Conservation (phyloP, 805 yeast genomes). For the Jamesozyma spencerorum region DNA sequence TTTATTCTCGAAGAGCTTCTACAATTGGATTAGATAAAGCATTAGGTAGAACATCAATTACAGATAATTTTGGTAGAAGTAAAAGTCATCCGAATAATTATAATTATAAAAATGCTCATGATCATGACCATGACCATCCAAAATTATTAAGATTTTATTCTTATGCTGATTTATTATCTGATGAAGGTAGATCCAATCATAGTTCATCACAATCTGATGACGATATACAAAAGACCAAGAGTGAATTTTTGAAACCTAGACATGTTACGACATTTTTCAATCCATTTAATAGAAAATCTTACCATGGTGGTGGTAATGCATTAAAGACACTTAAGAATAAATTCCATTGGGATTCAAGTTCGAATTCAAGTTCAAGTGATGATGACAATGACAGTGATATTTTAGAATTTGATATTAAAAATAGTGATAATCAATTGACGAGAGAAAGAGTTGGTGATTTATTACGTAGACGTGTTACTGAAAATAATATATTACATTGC, state of each 20-base stretch:
- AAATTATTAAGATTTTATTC: slow-evolving; percentile 45
- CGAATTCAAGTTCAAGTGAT: background rate
- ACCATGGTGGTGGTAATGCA: background rate
- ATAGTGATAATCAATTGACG: slow-evolving; percentile 8
- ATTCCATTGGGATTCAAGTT: slow-evolving; percentile 1
- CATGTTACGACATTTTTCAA: slow-evolving; percentile 2
- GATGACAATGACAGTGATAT: background rate
- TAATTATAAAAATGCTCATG: background rate
- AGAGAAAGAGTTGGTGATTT: slow-evolving; percentile 19
- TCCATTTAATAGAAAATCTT: slow-evolving; percentile 1
- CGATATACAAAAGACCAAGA: background rate
- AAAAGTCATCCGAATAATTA: background rate
- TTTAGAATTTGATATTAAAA: background rate
- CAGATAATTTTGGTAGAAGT: background rate
- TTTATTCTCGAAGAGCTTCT: slow-evolving; percentile 47
- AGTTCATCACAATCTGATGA: background rate
- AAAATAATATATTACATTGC: background rate
- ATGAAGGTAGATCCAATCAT: slow-evolving; percentile 31
- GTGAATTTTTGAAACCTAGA: too few relatives aligned
- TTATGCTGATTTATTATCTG: slow-evolving; percentile 69
- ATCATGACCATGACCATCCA: slow-evolving; percentile 8
- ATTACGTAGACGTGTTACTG: slow-evolving; percentile 17
- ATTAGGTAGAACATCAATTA: slow-evolving; percentile 3
- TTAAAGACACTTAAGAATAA: slow-evolving; percentile 1
- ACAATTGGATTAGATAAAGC: slow-evolving; percentile 38